Percentiles rank a stretch among this genome's conserved stretches.
phyloP scores from a whole-genome alignment of 352 stramenopile species.

The Phytophthora fragariae region DNA sequence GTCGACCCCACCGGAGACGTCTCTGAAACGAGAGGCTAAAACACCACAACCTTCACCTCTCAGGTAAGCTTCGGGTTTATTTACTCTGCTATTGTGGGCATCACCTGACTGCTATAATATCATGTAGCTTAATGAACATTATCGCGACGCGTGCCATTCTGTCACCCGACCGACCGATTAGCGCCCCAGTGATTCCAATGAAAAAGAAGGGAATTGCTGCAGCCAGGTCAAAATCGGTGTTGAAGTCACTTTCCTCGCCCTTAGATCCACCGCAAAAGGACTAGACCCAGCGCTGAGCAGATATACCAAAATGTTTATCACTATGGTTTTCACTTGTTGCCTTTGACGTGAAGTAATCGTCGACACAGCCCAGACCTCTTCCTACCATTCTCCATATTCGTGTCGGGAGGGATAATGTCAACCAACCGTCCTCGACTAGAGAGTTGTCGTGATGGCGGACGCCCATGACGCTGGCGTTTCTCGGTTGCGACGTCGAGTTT shows the following conservation, averaged over 20 bases:
- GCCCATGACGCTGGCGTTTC: slow-evolving; percentile 47
- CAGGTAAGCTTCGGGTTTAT: slow-evolving; percentile 28
- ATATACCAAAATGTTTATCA: neutral
- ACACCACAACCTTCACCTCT: slow-evolving; percentile 29
- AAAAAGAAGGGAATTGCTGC: slow-evolving; percentile 52
- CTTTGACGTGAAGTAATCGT: slow-evolving; percentile 50
- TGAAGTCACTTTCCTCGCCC: slow-evolving; percentile 22
- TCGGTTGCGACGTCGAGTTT: slow-evolving; percentile 33
- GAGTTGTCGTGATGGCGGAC: slow-evolving; percentile 43
- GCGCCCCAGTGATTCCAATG: slow-evolving; percentile 47
- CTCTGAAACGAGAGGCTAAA: slow-evolving; percentile 27
- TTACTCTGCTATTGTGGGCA: neutral
- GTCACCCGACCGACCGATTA: slow-evolving; percentile 58
- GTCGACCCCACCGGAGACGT: slow-evolving; percentile 17
- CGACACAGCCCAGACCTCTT: slow-evolving; percentile 52
- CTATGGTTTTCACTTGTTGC: slow-evolving; percentile 1
- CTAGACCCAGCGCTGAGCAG: neutral
- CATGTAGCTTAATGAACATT: slow-evolving; percentile 47
- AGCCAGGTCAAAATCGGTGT: slow-evolving; percentile 27
- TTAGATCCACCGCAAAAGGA: slow-evolving; percentile 13
- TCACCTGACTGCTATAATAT: neutral
- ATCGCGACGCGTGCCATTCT: slow-evolving; percentile 46
- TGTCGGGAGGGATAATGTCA: slow-evolving; percentile 36
- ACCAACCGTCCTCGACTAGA: slow-evolving; percentile 46
- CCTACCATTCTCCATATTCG: slow-evolving; percentile 40